Evolutionary conservation across 352 stramenopile species (phyloP).

Genomic region (Plasmopara muralis): DNA sequence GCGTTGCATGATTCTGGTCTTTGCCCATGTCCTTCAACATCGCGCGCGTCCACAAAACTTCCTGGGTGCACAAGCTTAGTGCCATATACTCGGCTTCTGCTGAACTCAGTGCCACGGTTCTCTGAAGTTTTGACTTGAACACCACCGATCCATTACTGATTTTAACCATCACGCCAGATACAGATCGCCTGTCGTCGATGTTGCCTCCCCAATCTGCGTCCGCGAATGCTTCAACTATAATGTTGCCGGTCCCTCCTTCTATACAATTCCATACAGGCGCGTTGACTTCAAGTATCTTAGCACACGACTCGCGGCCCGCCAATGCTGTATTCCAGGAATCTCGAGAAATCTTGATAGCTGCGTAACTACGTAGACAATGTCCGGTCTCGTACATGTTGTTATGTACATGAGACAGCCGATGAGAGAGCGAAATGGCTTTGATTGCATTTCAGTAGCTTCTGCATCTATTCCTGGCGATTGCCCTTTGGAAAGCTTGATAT

Average conservation of each 20-base stretch:
- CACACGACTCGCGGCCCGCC: not conserved
- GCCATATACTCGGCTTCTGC: conserved; percentile 15
- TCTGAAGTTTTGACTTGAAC: conserved; percentile 6
- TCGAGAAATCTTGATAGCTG: not conserved
- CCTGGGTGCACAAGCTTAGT: conserved; percentile 6
- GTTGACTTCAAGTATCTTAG: not conserved
- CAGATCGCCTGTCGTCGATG: not conserved
- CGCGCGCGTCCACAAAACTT: conserved; percentile 4
- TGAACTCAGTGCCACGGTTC: conserved; percentile 6
- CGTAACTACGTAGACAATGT: not conserved
- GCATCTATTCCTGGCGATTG: not conserved
- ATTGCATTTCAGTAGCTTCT: not conserved
- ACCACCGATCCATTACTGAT: conserved; percentile 8
- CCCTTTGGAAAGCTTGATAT: not conserved
- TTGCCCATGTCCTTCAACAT: conserved; percentile 1
- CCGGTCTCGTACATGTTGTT: not conserved
- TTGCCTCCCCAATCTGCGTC: not conserved
- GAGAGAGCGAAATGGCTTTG: not conserved
- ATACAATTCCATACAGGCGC: not conserved
- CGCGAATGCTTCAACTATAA: not conserved
- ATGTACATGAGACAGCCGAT: not conserved
- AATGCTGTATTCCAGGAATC: not conserved
- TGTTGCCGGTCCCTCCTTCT: not conserved
- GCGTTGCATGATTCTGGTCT: conserved; percentile 3
- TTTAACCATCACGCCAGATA: conserved; percentile 5